Evolutionary conservation across 2,329 filamentous ascomycete species (phyloP), one percentile per base, ranked within the genome.

Genomic region (Fusarium metavorans): DNA sequence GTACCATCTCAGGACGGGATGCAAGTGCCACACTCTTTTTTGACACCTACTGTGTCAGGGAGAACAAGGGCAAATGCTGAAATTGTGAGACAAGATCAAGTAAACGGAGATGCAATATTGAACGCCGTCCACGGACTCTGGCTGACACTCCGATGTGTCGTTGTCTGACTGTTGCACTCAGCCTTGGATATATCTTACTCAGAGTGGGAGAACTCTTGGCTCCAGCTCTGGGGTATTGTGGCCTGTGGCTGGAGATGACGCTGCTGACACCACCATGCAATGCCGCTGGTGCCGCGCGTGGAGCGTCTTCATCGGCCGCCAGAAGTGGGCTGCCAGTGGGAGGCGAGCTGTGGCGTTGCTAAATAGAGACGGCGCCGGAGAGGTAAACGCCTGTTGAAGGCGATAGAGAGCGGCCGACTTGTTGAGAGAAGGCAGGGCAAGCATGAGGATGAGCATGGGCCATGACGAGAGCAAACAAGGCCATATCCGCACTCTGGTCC

Each of bases 341-440:
- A 18, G 56, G 45, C 48, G 30, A 59, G 43, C 57, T 35, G 56
- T 64, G 71, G 60, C 71, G 72, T 67, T 58, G 25, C 62, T 27
- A 35, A 74, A 54, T 54, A 57, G 61, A 58, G 62, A 72, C 27
- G 25, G 54, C 52, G 52, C 43, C 14, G 27, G 18, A 58, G 39
- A 45, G 39, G 32, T 16, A 64, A 57, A 57, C 34, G 61, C 25
- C 41, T 23, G 48, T 41, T 25, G 23, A 37, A 20, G 39, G 41
- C 23, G 27, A 57, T 30, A 10, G 37, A 64, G 45, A 18, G 61
- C 48, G 34, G 61, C 34, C 34, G 48, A 56, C 34, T 64, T 43
- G 32, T 34, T 34, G 18, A 25, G 43, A 23, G 60, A 63, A 23
- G 23, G 45, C 43, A 63, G 45, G 23, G 58, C 20, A 35, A 32